These are phyloP conservation scores for Colletotrichum spinosum DNA, from an alignment of 2,329 filamentous ascomycete species.

Conservation along the genomic window DNA sequence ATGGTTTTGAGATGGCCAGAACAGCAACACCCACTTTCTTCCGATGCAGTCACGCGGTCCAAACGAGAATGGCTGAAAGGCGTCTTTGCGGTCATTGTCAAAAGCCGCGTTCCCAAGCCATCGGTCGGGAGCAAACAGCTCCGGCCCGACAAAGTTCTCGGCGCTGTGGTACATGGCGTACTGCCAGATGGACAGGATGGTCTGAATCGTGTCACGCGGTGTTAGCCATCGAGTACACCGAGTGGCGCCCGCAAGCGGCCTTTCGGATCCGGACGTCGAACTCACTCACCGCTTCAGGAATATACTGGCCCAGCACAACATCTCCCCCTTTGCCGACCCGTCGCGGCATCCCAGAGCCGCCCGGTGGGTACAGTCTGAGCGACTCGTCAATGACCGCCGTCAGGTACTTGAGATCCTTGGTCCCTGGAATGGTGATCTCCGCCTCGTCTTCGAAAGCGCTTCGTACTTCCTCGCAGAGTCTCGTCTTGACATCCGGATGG, in stretches of 20 bases:
- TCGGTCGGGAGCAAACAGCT: slow-evolving; percentile 56
- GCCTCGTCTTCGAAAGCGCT: slow-evolving; percentile 45
- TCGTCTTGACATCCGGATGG: slow-evolving; percentile 45
- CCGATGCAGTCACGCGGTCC: slow-evolving; percentile 47
- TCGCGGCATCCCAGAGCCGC: slow-evolving; percentile 38
- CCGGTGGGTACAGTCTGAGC: slow-evolving; percentile 52
- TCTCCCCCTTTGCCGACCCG: slow-evolving; percentile 47
- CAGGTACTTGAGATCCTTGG: slow-evolving; percentile 50
- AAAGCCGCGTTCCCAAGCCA: slow-evolving; percentile 45
- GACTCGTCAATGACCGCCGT: slow-evolving; percentile 54
- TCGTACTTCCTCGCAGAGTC: slow-evolving; percentile 51
- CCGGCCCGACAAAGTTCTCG: slow-evolving; percentile 55
- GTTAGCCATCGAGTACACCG: accelerated
- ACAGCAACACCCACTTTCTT: slow-evolving; percentile 43
- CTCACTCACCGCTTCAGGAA: slow-evolving; percentile 45
- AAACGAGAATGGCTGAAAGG: slow-evolving; percentile 43
- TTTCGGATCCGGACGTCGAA: no score
- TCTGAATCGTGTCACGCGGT: neutral
- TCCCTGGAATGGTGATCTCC: slow-evolving; percentile 49
- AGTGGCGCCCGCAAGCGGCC: accelerated
- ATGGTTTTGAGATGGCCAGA: no score
- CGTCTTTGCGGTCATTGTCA: slow-evolving; percentile 39
- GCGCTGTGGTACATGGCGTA: slow-evolving; percentile 38
- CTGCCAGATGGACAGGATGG: slow-evolving; percentile 52
- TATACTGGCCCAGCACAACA: slow-evolving; percentile 43